Conservation (phyloP, 148 eudicot genomes). For the Persicaria maculosa region DNA sequence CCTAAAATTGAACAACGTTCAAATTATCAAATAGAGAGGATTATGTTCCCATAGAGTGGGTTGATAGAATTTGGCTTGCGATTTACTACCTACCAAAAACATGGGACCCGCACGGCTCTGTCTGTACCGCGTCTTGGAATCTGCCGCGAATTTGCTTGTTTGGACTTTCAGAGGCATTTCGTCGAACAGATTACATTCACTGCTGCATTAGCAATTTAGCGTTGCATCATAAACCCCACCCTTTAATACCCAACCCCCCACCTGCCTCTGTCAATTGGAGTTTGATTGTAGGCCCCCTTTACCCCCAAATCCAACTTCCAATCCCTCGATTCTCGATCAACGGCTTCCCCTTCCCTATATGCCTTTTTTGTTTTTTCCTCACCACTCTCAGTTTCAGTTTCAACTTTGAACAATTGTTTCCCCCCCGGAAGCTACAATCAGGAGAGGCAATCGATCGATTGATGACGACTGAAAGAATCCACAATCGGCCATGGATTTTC, state of each 20-base stretch:
- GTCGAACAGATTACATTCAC: background rate
- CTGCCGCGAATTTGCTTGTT: background rate
- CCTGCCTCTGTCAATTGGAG: background rate
- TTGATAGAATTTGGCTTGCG: too few relatives aligned
- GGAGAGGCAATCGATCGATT: background rate
- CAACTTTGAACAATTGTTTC: background rate
- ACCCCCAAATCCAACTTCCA: background rate
- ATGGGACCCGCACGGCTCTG: background rate
- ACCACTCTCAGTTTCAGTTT: background rate
- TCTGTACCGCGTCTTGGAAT: background rate
- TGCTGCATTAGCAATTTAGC: background rate
- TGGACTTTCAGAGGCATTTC: slow-evolving; percentile 4
- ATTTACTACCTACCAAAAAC: background rate
- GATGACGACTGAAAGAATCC: background rate
- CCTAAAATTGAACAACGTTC: too few relatives aligned
- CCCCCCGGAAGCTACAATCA: background rate
- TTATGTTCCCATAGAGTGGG: too few relatives aligned
- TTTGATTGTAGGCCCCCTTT: slow-evolving; percentile 1
- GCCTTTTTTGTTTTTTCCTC: background rate
- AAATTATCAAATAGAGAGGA: too few relatives aligned
- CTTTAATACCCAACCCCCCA: background rate
- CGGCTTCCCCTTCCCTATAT: background rate
- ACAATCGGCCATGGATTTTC: slow-evolving; percentile 1
- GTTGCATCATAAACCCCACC: background rate
- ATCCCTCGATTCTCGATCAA: slow-evolving; percentile 9